phyloP scores from a whole-genome alignment of 2,329 filamentous ascomycete species.

The Fusarium pseudograminearum region DNA sequence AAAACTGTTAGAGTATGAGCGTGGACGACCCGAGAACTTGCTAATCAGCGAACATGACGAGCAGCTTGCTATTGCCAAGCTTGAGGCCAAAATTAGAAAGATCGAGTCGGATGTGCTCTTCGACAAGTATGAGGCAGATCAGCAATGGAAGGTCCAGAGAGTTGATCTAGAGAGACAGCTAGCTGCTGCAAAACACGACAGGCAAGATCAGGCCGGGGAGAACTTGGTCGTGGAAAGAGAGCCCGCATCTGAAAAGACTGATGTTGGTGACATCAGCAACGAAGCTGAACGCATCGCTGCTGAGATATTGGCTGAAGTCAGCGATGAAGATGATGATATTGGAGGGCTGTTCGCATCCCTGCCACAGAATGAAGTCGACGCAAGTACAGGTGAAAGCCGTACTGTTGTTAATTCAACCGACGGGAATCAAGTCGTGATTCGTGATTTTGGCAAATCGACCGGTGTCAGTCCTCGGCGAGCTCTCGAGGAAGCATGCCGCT shows the following conservation, averaged over 20 bases:
- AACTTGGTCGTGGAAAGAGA: constrained; percentile 41
- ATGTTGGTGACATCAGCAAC: constrained; percentile 62
- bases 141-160: constrained; percentile 71
- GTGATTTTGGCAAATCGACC: constrained; percentile 86
- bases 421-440: constrained; percentile 70
- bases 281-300: constrained; percentile 70
- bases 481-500: constrained; percentile 88
- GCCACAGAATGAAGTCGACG: constrained; percentile 71
- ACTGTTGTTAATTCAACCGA: constrained; percentile 66
- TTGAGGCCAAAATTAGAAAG: constrained; percentile 78
- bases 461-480: constrained; percentile 81
- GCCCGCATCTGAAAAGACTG: constrained; percentile 44
- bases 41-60: constrained; percentile 42
- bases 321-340: constrained; percentile 61
- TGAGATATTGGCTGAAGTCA: constrained; percentile 67
- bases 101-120: constrained; percentile 85
- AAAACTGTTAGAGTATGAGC: constrained; percentile 72
- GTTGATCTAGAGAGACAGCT: constrained; percentile 72
- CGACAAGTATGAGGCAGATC: constrained; percentile 73
- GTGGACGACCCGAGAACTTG: constrained; percentile 47
- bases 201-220: constrained; percentile 42
- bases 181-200: constrained; percentile 60
- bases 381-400: constrained; percentile 67
- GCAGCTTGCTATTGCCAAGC: constrained; percentile 68
- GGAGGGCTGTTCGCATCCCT: constrained; percentile 68